Evolutionary conservation across 257 asterid species (phyloP), one percentile per base, ranked within the genome.

Genomic region (Apocynum venetum): DNA sequence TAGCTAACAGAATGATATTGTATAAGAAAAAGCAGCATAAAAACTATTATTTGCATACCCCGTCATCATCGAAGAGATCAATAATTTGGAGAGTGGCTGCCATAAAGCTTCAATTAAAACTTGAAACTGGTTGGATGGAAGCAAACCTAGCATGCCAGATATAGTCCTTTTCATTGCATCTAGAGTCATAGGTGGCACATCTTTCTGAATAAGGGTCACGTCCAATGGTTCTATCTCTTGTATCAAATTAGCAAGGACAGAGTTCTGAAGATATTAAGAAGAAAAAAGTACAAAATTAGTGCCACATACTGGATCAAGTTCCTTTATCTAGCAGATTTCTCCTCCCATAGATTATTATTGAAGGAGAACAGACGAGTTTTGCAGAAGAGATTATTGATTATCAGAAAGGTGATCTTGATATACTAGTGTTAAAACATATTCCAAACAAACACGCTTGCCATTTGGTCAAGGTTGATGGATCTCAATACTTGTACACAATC

Each of bases 111-210:
- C 98, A 85, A 91, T 83, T 76, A 73, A 86, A 83, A 95, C 98
- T 80, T 93, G 97, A 86, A 95, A 95, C 81, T 95, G 98, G 56
- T 90, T 96, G 0, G 98, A 95, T 6, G 98, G 98, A 76, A 95
- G 91, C 87, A 95, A 83, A 38, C 98, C 98, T 85, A 95, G 71
- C 96, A 95, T 91, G 76, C 98, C 91, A 1, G 98, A 95, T 74
- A 95, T 90, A 13, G 98, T 95, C 85, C 98, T 88, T 86, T 95
- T 95, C 94, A 95, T 95, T 70, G 98, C 98, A 84, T 95, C 98
- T 75, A 95, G 82, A 63, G 98, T 93, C 6, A 91, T 88, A 20
- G 78, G 91, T 0, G 98, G 90, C 72, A 93, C 98, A 82, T 91
- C 98, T 85, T 93, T 95, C 84, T 93, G 98, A 76, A 95, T 86